Conservation (phyloP, 768 basidiomycete species). For the Tylopilus balloui region DNA sequence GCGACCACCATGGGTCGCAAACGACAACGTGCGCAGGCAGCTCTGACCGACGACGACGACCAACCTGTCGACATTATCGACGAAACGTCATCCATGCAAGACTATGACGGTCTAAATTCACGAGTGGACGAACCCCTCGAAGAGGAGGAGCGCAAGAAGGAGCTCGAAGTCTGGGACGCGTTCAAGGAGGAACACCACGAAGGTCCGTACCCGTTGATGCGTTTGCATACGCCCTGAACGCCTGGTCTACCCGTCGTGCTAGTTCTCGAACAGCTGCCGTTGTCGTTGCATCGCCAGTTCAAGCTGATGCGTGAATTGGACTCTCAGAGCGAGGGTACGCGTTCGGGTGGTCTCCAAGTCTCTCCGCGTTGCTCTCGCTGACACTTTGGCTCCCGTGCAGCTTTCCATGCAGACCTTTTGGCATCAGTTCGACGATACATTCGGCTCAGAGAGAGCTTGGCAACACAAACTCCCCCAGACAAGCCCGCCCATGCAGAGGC, state of each 20-base stretch:
- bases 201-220: slow-evolving; percentile 39
- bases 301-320: slow-evolving; percentile 71
- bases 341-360: not conserved
- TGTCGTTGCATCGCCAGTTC: slow-evolving; percentile 68
- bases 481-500: not conserved
- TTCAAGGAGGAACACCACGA: slow-evolving; percentile 79
- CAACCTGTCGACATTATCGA: slow-evolving; percentile 17
- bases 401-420: slow-evolving; percentile 38
- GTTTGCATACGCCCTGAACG: not conserved
- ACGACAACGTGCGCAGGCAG: slow-evolving; percentile 44
- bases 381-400: slow-evolving; percentile 25
- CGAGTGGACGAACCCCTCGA: slow-evolving; percentile 11
- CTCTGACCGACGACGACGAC: slow-evolving; percentile 29
- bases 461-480: slow-evolving; percentile 4
- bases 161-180: slow-evolving; percentile 66
- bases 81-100: slow-evolving; percentile 10
- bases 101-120: not conserved
- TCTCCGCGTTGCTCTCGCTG: not conserved
- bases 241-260: not conserved
- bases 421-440: slow-evolving; percentile 48
- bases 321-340: slow-evolving; percentile 53
- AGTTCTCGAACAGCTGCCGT: slow-evolving; percentile 78
- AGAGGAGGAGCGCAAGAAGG: slow-evolving; percentile 41
- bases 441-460: slow-evolving; percentile 29
- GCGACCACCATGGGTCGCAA: slow-evolving; percentile 35